phyloP scores from a whole-genome alignment of 208 protist genomes.

The Wallacemonas sp. region DNA sequence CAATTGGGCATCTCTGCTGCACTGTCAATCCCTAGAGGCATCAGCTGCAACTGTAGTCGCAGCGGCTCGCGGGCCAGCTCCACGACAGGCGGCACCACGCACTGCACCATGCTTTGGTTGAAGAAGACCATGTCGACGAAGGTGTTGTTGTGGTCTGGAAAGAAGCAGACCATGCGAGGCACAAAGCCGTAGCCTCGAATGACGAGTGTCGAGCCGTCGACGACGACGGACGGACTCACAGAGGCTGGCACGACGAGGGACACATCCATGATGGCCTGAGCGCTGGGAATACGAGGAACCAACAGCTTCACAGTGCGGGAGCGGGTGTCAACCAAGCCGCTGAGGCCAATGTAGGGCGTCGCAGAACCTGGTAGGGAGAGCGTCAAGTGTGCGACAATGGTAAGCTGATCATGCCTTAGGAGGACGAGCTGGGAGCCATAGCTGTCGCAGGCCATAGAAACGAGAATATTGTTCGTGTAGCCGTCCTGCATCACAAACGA shows the following conservation, averaged over 20 bases:
- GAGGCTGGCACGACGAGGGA: conserved; percentile 14
- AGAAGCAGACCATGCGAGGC: conserved; percentile 21
- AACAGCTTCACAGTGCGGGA: conserved; percentile 20
- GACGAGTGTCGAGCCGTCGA: conserved; percentile 12
- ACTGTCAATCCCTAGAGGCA: background rate
- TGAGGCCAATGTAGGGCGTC: background rate
- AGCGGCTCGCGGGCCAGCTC: background rate
- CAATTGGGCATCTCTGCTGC: conserved; percentile 1
- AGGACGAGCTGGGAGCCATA: conserved; percentile 10
- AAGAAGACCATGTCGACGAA: conserved; percentile 2
- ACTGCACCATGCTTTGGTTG: conserved; percentile 5
- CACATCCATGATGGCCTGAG: conserved; percentile 15
- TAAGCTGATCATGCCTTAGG: background rate
- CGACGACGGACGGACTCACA: conserved; percentile 10
- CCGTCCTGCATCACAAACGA: conserved; percentile 14
- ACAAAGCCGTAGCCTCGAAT: conserved; percentile 30
- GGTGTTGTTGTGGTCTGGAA: conserved; percentile 17
- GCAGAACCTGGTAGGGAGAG: background rate
- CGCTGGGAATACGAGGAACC: background rate
- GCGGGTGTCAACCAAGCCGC: conserved; percentile 7
- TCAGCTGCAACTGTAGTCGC: conserved; percentile 13
- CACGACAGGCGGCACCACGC: conserved; percentile 12
- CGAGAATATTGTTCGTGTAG: conserved; percentile 5
- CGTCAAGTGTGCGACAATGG: background rate
- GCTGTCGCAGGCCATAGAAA: conserved; percentile 2